phyloP scores from a whole-genome alignment of 2,329 filamentous ascomycete genomes.

The Penicillium concentricum region DNA sequence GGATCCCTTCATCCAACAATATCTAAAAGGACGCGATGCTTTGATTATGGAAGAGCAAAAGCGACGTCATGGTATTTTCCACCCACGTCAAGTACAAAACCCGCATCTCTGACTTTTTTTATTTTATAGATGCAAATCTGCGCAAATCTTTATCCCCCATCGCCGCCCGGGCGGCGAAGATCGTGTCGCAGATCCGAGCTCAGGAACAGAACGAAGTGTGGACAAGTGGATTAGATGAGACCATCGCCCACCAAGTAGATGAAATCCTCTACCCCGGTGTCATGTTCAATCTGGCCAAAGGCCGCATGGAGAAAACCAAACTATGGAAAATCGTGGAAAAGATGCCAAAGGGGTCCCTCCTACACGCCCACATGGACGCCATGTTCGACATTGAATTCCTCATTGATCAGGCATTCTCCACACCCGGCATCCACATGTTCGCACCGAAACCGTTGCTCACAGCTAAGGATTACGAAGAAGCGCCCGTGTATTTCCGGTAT shows the following conservation, averaged over 20 bases:
- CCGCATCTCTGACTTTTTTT: not conserved
- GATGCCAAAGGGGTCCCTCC: constrained; percentile 76
- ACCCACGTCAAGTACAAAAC: constrained; percentile 12
- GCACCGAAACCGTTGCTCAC: constrained; percentile 59
- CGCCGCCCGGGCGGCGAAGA: constrained; percentile 71
- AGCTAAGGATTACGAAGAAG: constrained; percentile 53
- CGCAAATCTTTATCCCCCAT: constrained; percentile 67
- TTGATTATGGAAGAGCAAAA: constrained; percentile 80
- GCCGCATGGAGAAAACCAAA: constrained; percentile 79
- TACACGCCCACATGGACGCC: constrained; percentile 83
- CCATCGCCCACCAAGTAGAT: constrained; percentile 60
- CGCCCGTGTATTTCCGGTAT: constrained; percentile 63
- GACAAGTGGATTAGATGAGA: constrained; percentile 71
- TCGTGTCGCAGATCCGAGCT: constrained; percentile 75
- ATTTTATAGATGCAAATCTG: constrained; percentile 30
- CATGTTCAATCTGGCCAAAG: constrained; percentile 86
- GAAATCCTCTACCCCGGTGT: constrained; percentile 78
- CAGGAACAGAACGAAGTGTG: constrained; percentile 75
- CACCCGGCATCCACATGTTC: constrained; percentile 70
- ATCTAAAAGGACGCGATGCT: constrained; percentile 70
- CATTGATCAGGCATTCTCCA: constrained; percentile 66
- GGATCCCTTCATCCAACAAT: constrained; percentile 80
- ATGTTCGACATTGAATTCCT: constrained; percentile 87
- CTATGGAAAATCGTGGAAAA: constrained; percentile 80
- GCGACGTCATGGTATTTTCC: constrained; percentile 67